A percentile compares a stretch with the other conserved stretches of the same genome.
Evolutionary conservation across 1,139 yeast species (phyloP).

Genomic region (Hansenula anomala): DNA sequence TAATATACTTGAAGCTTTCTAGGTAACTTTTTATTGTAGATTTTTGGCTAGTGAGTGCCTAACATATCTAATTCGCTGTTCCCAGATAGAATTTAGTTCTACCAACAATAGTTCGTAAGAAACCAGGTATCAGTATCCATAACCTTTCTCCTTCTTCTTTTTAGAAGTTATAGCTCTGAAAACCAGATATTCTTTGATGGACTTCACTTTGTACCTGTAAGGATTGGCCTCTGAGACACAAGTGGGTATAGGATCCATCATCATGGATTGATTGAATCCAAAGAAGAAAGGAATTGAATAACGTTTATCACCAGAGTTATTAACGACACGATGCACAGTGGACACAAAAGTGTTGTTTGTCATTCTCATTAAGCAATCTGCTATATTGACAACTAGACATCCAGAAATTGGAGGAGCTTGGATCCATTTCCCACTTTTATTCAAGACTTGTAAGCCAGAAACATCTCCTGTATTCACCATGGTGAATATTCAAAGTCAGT

Average conservation of each 20-base stretch:
- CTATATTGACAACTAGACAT: slow-evolving; percentile 30
- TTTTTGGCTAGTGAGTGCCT: too few species aligned
- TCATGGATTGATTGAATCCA: slow-evolving; percentile 22
- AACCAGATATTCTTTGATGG: too few species aligned
- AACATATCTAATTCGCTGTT: too few species aligned
- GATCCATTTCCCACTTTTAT: slow-evolving; percentile 26
- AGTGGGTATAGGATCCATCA: slow-evolving; percentile 20
- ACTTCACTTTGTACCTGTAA: slow-evolving; percentile 7
- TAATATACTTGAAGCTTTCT: too few species aligned
- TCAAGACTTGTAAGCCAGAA: slow-evolving; percentile 30
- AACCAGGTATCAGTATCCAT: too few species aligned
- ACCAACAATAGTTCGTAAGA: too few species aligned
- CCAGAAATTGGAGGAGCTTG: slow-evolving; percentile 26
- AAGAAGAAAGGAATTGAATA: slow-evolving; percentile 28
- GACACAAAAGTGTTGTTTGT: slow-evolving; percentile 28
- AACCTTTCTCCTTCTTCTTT: too few species aligned
- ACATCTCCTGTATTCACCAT: slow-evolving; percentile 27
- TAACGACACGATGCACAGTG: slow-evolving; percentile 29
- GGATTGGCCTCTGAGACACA: slow-evolving; percentile 16
- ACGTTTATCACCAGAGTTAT: slow-evolving; percentile 22
- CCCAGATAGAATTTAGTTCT: too few species aligned
- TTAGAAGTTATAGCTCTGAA: too few species aligned
- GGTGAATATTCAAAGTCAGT: slow-evolving; percentile 34
- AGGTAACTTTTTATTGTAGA: too few species aligned
- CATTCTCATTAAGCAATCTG: slow-evolving; percentile 28